Conservation (phyloP, 1,284 basidiomycete species). For the Pyrrhoderma noxium region DNA sequence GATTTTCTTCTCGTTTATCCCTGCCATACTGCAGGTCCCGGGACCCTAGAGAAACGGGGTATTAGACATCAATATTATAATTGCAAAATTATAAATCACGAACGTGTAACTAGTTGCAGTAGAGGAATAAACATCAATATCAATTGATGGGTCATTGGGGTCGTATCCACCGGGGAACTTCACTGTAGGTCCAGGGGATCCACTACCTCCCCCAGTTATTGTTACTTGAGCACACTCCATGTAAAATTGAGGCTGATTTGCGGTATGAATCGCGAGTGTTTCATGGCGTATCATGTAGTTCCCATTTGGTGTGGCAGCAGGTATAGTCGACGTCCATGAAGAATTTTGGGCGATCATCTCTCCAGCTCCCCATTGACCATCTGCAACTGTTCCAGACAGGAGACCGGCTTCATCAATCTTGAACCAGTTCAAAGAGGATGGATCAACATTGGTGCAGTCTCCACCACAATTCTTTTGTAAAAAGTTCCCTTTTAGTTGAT, state of each 20-base stretch:
- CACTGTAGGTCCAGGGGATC: slow-evolving; percentile 23
- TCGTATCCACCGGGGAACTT: slow-evolving; percentile 17
- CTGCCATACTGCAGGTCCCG: too few relatives aligned
- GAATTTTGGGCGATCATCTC: slow-evolving; percentile 46
- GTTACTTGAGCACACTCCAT: slow-evolving; percentile 34
- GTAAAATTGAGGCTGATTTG: slow-evolving; percentile 32
- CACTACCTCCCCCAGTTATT: slow-evolving; percentile 30
- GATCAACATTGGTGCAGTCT: slow-evolving; percentile 29
- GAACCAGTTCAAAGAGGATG: slow-evolving; percentile 34
- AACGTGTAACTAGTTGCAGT: slow-evolving; percentile 15
- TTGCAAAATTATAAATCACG: slow-evolving; percentile 24
- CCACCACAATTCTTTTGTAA: slow-evolving; percentile 26
- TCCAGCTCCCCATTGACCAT: slow-evolving; percentile 43
- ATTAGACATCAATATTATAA: too few relatives aligned
- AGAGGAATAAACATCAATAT: slow-evolving; percentile 15
- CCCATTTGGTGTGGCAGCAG: slow-evolving; percentile 40
- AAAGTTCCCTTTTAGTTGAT: neutral
- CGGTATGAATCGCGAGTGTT: slow-evolving; percentile 43
- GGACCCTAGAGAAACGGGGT: too few relatives aligned
- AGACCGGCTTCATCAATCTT: slow-evolving; percentile 49
- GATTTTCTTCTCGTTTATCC: too few relatives aligned
- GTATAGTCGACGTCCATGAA: slow-evolving; percentile 50
- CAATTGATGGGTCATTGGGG: slow-evolving; percentile 11
- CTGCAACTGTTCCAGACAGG: slow-evolving; percentile 39
- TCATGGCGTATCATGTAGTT: slow-evolving; percentile 49